Base-by-base conservation (phyloP, 2,329 filamentous ascomycete genomes). In the Diaporthe humulicola region DNA sequence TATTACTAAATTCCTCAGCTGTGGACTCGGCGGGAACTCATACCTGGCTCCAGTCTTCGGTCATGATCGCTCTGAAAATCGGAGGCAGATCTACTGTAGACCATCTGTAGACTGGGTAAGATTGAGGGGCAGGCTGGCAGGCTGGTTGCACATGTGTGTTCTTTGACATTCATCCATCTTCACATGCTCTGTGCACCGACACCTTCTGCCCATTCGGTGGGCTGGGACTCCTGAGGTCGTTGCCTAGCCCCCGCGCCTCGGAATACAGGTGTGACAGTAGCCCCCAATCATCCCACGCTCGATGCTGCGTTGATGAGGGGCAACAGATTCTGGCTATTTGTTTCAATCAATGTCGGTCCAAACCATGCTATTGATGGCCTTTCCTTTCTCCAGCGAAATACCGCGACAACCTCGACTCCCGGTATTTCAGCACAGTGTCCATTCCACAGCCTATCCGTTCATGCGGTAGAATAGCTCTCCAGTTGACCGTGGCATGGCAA, bases 231-330 rank as follows among this genome's bases (percentile, higher is more conserved):
- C n/a, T 25, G 48, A 52, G 10, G 10, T 52, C 17, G 36, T 54
- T 8, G 12, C 17, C 45, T 38, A 7, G 33, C 56, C 56, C 64
- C 61, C 45, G 14, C 45, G 45, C 45, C 36, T 15, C 36, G 12
- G 30, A 15, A 10, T 15, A 67, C 61, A 50, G 25, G 33, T 54
- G 64, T 67, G 48, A 54, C 64, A 40, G 45, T 38, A 52, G 28
- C 30, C 42, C 33, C 14, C 30, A 52, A 2, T 22, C 33, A 69
- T 69, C 64, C 64, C 64, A 17, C 48, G 33, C 48, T 15, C 33
- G 33, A 69, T 69, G 45, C 22, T 54, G 48, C 48, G 22, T 69
- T 14, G 48, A n/a, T 52, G 64, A 69, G 64, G 64, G 64, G 64
- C 48, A 69, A 15, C 45, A 40, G 45, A 22, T 38, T 50, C 30